Evolutionary conservation across 2,329 filamentous ascomycete species (phyloP), one percentile per base, ranked within the genome.

Genomic region (Cercospora sp.): DNA sequence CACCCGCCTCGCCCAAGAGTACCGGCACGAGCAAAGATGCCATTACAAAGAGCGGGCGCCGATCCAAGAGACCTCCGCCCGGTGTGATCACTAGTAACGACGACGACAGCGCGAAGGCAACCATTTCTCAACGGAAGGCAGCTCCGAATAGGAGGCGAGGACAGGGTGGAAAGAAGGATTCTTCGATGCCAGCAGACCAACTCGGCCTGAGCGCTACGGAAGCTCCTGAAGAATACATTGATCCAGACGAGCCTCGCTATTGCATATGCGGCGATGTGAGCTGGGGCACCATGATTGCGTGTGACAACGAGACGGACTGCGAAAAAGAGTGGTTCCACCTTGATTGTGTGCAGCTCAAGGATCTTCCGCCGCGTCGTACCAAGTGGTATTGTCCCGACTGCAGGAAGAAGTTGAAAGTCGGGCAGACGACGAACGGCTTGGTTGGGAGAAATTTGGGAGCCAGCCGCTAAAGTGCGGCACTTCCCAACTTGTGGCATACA

Each of bases 331-430:
- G 92, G 92, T 95, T 94, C 78, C 92, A 95, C 77, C 84, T 95
- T 48, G 87, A 89, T 70, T 95, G 92, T 75, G 90, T 95, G 5
- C 88, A 85, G 5, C 82, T 95, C 36, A 82, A 84, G 6, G 86
- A 89, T 26, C 87, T 91, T 67, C 91, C 91, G 10, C 86, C 89
- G 2, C 84, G 90, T 18, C 90, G 90, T 33, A 89, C 89, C 2
- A 93, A 93, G 79, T 95, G 92, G 92, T 95, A 93, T 75, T 95
- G 92, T 78, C 91, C 91, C 1, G 88, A 92, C 60, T 95, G 92
- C 76, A 83, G 89, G 48, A 85, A 87, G 69, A 80, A 85, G 73
- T 69, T 79, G 67, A 77, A 77, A 70, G 28, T 75, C 28, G 77
- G 77, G 9, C 62, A 72, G 23, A 70, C 59, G 23, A 77, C 68